These are phyloP conservation scores for Gastrodia elata DNA, from an alignment of 106 monocot genomes.

Conservation along the genomic window DNA sequence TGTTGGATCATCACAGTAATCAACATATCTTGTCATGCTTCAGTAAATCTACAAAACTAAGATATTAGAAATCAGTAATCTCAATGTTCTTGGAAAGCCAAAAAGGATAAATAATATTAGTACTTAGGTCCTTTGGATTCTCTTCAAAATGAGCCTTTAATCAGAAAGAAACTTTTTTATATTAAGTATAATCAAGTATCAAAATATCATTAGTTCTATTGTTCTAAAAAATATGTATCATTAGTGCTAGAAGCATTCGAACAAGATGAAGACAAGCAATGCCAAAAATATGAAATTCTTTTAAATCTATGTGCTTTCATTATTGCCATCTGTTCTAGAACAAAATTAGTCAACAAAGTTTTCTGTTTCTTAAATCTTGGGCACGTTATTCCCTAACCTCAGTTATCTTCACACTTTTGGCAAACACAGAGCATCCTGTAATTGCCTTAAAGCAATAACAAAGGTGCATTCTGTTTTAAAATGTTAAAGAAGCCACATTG, in stretches of 20 bases:
- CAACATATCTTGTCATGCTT: constrained; percentile 85
- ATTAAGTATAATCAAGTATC: too few relatives aligned
- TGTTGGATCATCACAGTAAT: constrained; percentile 54
- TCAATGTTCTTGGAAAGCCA: neutral
- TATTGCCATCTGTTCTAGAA: neutral
- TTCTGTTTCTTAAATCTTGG: constrained; percentile 79
- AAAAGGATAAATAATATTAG: neutral
- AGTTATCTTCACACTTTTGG: constrained; percentile 73
- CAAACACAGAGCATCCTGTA: constrained; percentile 14
- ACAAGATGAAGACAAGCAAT: neutral
- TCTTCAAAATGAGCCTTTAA: constrained; percentile 86
- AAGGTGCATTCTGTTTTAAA: too few relatives aligned
- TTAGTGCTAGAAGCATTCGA: neutral
- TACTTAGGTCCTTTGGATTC: constrained; percentile 85
- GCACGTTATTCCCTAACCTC: constrained; percentile 81
- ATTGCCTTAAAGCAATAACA: neutral
- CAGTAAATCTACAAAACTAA: constrained; percentile 48
- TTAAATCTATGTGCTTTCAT: neutral
- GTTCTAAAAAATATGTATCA: too few relatives aligned
- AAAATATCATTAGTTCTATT: neutral
- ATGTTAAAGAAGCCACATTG: too few relatives aligned
- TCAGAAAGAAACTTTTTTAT: constrained; percentile 20
- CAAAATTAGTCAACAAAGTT: constrained; percentile 7
- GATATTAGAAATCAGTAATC: neutral
- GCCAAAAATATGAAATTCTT: neutral